phyloP scores from a whole-genome alignment of 1,284 basidiomycete species.

The Testicularia cyperi region DNA sequence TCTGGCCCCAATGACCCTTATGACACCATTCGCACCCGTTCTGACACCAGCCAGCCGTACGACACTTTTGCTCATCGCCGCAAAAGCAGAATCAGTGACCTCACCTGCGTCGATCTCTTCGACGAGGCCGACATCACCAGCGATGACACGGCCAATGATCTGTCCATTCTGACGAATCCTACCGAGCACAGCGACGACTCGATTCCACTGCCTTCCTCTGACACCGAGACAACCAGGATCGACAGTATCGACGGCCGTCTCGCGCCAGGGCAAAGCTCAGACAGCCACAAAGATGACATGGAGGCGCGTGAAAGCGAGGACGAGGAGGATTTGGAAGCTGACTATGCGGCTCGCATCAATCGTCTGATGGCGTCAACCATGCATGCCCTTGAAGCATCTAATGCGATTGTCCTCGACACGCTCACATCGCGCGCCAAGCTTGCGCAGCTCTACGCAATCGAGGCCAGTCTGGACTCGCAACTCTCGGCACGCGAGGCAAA shows the following conservation, averaged over 20 bases:
- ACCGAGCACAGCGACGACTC: too few species aligned
- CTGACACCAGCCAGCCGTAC: slow-evolving; percentile 21
- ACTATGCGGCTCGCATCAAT: slow-evolving; percentile 14
- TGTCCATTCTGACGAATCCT: too few species aligned
- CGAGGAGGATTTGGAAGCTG: slow-evolving; percentile 3
- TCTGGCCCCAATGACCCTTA: neutral
- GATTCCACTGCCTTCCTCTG: too few species aligned
- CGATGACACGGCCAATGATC: neutral
- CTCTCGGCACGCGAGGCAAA: slow-evolving; percentile 20
- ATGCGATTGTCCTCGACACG: slow-evolving; percentile 24
- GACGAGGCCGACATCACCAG: slow-evolving; percentile 5
- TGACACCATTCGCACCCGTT: slow-evolving; percentile 21
- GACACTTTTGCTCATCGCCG: slow-evolving; percentile 33
- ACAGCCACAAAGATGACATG: neutral
- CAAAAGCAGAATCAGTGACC: slow-evolving; percentile 29
- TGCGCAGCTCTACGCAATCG: slow-evolving; percentile 28
- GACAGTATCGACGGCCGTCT: too few species aligned
- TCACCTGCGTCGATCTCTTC: slow-evolving; percentile 17
- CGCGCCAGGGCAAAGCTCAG: neutral
- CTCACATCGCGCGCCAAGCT: slow-evolving; percentile 29
- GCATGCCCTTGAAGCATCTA: slow-evolving; percentile 32
- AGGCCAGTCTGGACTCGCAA: slow-evolving; percentile 26
- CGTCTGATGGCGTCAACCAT: slow-evolving; percentile 32
- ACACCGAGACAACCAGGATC: too few species aligned
- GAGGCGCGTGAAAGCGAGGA: neutral